Base-by-base conservation (phyloP, 2,329 filamentous ascomycete species). In the Colletotrichum shisoi region DNA sequence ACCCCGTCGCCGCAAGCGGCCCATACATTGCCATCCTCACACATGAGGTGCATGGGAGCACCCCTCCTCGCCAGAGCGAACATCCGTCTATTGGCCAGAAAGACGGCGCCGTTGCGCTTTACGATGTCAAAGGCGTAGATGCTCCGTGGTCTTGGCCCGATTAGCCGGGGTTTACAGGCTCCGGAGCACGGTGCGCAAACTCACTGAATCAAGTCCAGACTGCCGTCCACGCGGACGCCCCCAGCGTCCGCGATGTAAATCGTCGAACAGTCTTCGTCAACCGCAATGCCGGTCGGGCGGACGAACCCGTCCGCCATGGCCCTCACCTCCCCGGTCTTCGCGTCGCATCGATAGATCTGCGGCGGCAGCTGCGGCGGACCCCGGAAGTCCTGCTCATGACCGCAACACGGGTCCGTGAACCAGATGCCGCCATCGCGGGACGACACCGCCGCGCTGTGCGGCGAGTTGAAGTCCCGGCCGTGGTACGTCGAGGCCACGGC, bases 61-160 rank as follows among this genome's bases (percentile, higher is more conserved):
- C 83, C 83, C 0, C 74, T 74, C 40, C 79, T 77, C 0, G 81
- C 79, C 68, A 81, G 83, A 1, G 85, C 81, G 70, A 88, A 87
- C 0, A 86, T 72, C 27, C 83, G 81, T 54, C 79, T 79, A 71
- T 86, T 85, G 1, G 72, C 71, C 12, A 87, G 74, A 58, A 82
- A 83, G 0, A 77, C 78, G 2, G 78, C 74, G 2, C 72, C 77
- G 12, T 73, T 71, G 9, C 76, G 75, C 1, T 62, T 73, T 3
- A 77, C 60, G 7, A 86, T 74, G 71, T 86, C 83, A 60, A 80
- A 85, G 0, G 83, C 82, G 58, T 85, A 85, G 6, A 82, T 80
- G 1, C 76, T 76, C 5, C 75, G 75, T 4, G 74, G 64, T 4
- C 77, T 79, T 39, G 6, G 39, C 1, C 31, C 0, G 13, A 31